Evolutionary conservation across 1,139 yeast species (phyloP), one percentile per base, ranked within the genome.

Genomic region (Nadsonia commutata): DNA sequence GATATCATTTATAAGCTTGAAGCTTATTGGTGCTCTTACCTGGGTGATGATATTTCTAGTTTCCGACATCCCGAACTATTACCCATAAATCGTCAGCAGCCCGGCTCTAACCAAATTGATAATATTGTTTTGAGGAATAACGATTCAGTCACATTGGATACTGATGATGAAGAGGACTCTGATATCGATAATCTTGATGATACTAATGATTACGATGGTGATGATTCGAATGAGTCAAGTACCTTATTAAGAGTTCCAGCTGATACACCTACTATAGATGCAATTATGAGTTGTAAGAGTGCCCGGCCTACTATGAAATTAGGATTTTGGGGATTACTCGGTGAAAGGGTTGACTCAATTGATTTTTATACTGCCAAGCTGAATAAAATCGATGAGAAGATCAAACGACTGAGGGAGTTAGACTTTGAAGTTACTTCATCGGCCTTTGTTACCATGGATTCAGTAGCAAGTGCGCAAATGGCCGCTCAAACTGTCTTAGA

Each of bases 391-490:
- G 93, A 84, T 55, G 66, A 66, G 39, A 68, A 73, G 48, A 82
- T 84, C 40, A 51, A 52, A 9, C 56, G 63, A 18, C 68, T 74
- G 2, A 66, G 84, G 40, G 59, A 59, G 8, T 68, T 65, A 33
- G 66, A 52, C 18, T 69, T 67, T 48, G 54, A 56, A 27, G 61
- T 72, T 16, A 64, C 68, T 6, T 66, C 68, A 17, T 65, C 69
- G 11, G 94, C 95, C 0, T 84, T 84, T 59, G 74, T 84, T 19
- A 84, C 94, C 1, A 79, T 84, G 90, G 80, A 78, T 49, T 72
- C 84, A 1, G 94, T 83, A 8, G 83, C 93, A 0, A 78, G 80
- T 52, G 94, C 95, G 1, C 95, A 84, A 57, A 76, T 84, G 80
- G 78, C 85, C 7, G 93, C 95, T 0, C 95, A 85, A 57, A 84